Evolutionary conservation across 1,284 basidiomycete genomes (phyloP), one percentile per base, ranked within the genome.

Genomic region (Cryptococcus wingfieldii): DNA sequence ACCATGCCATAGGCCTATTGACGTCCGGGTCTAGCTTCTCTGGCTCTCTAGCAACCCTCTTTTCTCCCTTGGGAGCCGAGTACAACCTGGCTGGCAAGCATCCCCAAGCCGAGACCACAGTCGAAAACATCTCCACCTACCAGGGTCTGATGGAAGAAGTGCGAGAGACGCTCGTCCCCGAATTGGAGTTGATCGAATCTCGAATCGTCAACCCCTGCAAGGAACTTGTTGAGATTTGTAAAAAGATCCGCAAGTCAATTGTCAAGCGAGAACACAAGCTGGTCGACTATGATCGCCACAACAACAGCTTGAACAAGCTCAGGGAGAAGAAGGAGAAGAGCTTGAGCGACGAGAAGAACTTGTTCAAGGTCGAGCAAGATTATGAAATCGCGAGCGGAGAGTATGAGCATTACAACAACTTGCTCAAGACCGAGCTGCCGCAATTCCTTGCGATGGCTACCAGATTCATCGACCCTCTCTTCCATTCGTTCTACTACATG

Each of bases 401-500:
- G 71, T 99, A 98, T 67, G 96, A 98, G 67, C 90, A 90, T 74
- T 92, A 95, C 80, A 99, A 98, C 78, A 88, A 82, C 61, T 82
- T 89, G 6, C 79, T 98, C 78, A 98, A 99, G 80, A 83, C 84
- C 56, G 96, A 99, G 70, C 81, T 99, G 37, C 94, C 95, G 1
- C 83, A 84, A 18, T 98, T 98, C 80, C 86, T 98, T 80, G 82
- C 83, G 31, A 83, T 97, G 68, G 83, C 88, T 1, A 88, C 89
- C 1, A 84, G 87, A 58, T 97, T 98, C 78, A 90, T 98, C 72
- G 89, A 95, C 63, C 96, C 96, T 1, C 80, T 98, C 14, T 98
- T 97, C 83, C 88, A 97, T 71, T 95, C 91, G 25, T 94, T 95
- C 82, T 99, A 91, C 82, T 99, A 97, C 78, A 98, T 98, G 95